These are phyloP conservation scores for Cyclotella choctawhatcheeana DNA, from an alignment of 108 stramenopile genomes.

Conservation along the genomic window DNA sequence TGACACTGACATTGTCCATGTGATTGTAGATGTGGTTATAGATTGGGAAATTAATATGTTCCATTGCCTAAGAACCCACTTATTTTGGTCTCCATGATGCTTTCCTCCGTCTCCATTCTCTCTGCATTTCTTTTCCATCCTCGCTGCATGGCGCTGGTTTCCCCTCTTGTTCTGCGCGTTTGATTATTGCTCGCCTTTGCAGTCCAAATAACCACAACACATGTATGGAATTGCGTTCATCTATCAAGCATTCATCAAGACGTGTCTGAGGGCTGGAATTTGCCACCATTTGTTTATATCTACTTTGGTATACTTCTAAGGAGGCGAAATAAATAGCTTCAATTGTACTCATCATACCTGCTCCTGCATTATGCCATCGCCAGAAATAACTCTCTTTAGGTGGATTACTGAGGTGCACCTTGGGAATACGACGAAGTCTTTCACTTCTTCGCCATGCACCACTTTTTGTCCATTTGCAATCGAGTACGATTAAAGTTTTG, in stretches of 20 bases:
- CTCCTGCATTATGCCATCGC: slow-evolving; percentile 84
- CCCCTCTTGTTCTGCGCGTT: slow-evolving; percentile 20
- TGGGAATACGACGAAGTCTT: slow-evolving; percentile 46
- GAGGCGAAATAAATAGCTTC: slow-evolving; percentile 84
- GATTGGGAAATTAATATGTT: neutral
- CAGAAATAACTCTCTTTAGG: slow-evolving; percentile 70
- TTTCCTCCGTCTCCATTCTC: slow-evolving; percentile 38
- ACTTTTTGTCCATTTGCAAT: slow-evolving; percentile 75
- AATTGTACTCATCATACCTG: slow-evolving; percentile 71
- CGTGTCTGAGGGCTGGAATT: slow-evolving; percentile 6
- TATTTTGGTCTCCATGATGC: slow-evolving; percentile 33
- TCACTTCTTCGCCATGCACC: slow-evolving; percentile 23
- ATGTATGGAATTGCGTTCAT: slow-evolving; percentile 53
- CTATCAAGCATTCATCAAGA: slow-evolving; percentile 17
- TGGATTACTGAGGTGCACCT: slow-evolving; percentile 66
- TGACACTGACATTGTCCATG: too few species aligned
- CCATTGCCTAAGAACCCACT: slow-evolving; percentile 23
- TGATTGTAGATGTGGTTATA: too few species aligned
- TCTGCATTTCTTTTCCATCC: slow-evolving; percentile 63
- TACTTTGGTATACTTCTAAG: slow-evolving; percentile 45
- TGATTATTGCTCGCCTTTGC: slow-evolving; percentile 59
- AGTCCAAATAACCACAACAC: slow-evolving; percentile 79
- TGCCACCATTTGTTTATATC: slow-evolving; percentile 15
- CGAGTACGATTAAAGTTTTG: slow-evolving; percentile 65
- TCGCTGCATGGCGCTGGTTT: slow-evolving; percentile 55